These are phyloP conservation scores for Candida sp. DNA, from an alignment of 1,139 yeast species.

Conservation along the genomic window DNA sequence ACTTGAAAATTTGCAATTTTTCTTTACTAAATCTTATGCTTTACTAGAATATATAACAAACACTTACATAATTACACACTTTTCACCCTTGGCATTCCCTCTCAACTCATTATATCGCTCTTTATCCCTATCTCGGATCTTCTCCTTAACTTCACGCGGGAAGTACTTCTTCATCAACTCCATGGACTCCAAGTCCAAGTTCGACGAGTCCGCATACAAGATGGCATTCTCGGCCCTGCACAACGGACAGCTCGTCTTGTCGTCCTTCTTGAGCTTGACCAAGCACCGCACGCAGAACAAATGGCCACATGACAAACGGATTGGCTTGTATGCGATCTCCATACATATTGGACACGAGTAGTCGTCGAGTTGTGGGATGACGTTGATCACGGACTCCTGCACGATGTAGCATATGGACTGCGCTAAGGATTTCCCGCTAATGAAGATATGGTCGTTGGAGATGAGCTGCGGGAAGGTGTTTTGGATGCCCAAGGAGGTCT, in stretches of 20 bases:
- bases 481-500: constrained; percentile 60
- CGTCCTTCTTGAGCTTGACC: constrained; percentile 64
- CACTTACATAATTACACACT: constrained; percentile 25
- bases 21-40: background rate
- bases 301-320: constrained; percentile 64
- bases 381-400: constrained; percentile 53
- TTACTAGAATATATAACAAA: background rate
- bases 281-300: constrained; percentile 74
- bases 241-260: constrained; percentile 66
- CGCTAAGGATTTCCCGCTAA: constrained; percentile 55
- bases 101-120: constrained; percentile 47
- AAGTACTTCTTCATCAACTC: constrained; percentile 59
- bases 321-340: constrained; percentile 73
- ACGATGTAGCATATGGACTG: constrained; percentile 60
- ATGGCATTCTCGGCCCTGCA: constrained; percentile 61
- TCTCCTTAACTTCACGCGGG: constrained; percentile 69
- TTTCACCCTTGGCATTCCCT: constrained; percentile 20
- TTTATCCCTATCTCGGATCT: constrained; percentile 60
- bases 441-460: constrained; percentile 48
- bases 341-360: constrained; percentile 77
- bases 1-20: background rate
- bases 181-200: constrained; percentile 61
- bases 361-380: constrained; percentile 77
- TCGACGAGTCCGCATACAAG: constrained; percentile 58
- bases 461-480: constrained; percentile 50